Evolutionary conservation across 176 grass and related monocot species (phyloP).

Genomic region (Calamus simplicifolius): DNA sequence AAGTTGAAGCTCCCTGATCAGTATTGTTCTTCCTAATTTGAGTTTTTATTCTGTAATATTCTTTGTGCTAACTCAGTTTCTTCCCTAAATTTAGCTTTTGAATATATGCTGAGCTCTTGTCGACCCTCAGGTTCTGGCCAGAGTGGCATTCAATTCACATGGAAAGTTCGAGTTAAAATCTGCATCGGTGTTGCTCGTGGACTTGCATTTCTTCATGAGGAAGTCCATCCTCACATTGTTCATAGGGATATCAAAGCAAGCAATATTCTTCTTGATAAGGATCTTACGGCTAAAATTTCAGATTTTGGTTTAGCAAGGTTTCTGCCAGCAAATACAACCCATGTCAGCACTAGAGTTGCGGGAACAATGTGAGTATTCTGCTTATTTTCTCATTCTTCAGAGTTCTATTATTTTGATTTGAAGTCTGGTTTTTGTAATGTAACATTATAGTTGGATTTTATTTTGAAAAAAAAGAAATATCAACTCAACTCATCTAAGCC

Average conservation of each 20-base stretch:
- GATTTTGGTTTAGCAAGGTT: slow-evolving; percentile 86
- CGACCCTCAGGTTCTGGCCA: slow-evolving; percentile 38
- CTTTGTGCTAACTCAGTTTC: no score
- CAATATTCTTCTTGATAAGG: slow-evolving; percentile 86
- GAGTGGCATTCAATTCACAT: slow-evolving; percentile 58
- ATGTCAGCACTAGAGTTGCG: slow-evolving; percentile 86
- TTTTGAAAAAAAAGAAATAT: no score
- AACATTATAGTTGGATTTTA: no score
- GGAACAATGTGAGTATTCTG: slow-evolving; percentile 60
- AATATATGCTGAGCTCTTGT: neutral
- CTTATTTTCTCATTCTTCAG: neutral
- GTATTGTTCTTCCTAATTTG: neutral
- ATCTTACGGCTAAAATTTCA: slow-evolving; percentile 72
- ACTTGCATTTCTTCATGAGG: slow-evolving; percentile 85
- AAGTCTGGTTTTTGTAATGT: no score
- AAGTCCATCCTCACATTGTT: slow-evolving; percentile 52
- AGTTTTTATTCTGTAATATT: no score
- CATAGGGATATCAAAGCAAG: slow-evolving; percentile 96
- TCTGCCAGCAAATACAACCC: slow-evolving; percentile 59
- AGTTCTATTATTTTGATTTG: no score
- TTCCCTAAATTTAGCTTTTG: no score
- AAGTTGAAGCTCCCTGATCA: neutral
- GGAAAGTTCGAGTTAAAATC: slow-evolving; percentile 63
- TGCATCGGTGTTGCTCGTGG: slow-evolving; percentile 63
- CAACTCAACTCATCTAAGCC: no score